Base-by-base conservation (phyloP, 2,329 filamentous ascomycete genomes). In the Xylaria sp. region DNA sequence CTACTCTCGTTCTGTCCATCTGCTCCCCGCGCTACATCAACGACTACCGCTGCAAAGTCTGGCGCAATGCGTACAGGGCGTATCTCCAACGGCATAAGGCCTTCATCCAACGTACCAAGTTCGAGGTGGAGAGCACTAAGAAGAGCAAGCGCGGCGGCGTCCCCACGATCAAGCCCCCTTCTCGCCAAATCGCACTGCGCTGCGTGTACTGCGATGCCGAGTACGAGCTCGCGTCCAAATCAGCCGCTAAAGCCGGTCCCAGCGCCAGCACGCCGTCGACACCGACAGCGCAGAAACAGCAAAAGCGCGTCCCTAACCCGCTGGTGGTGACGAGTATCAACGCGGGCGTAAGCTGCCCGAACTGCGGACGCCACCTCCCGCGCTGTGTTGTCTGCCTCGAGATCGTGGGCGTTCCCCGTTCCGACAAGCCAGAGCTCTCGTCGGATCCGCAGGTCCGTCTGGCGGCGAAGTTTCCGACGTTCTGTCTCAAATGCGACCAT, bases 1-100 rank as follows among this genome's bases (percentile, higher is more conserved):
- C 90, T 1, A 87, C 89, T 0, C 79, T 94, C 1, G 83, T 91
- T 61, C 83, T 90, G 59, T 88, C 88, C 10, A 86, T 89, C 71
- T 89, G 88, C 65, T 84, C 86, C 59, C 90, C 90, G 0, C 81
- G 85, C 7, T 93, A 91, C 73, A 86, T 93, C 65, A 83, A 89
- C 72, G 91, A 94, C 71, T 78, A 88, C 49, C 86, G 91, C 64
- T 91, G 87, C 75, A 79, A 81, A 8, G 84, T 87, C 58, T 93
- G 90, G 88, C 87, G 88, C 57, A 83, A 80, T 65, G 80, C 81
- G 42, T 92, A 93, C 71, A 83, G 87, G 58, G 85, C 86, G 54
- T 86, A 90, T 67, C 81, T 89, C 44, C 85, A 89, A 76, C 87
- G 80, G 65, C 90, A 90, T 80, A 88, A 82, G 72, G 83, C 80